Percentiles rank a stretch among this genome's conserved stretches.
phyloP scores from a whole-genome alignment of 2,329 filamentous ascomycete species.

The Escovopsis sp. region DNA sequence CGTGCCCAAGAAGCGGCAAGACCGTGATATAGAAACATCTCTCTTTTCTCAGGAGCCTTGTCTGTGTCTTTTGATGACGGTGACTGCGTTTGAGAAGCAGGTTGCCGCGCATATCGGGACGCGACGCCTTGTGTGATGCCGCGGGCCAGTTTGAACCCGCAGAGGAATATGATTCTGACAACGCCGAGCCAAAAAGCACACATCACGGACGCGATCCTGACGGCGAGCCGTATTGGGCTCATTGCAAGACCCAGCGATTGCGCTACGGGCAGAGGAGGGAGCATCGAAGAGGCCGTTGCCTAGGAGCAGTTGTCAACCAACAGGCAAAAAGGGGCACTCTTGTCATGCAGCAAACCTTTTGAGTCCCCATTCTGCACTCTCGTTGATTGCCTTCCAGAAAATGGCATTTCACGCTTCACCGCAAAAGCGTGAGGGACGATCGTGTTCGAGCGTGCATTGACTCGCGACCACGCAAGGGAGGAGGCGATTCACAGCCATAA shows the following conservation, averaged over 20 bases:
- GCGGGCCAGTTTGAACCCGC: conserved; percentile 41
- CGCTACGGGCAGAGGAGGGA: conserved; percentile 43
- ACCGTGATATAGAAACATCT: conserved; percentile 41
- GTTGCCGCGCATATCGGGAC: conserved; percentile 18
- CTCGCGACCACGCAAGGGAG: too few relatives aligned
- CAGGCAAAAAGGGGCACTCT: not conserved
- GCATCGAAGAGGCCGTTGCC: conserved; percentile 20
- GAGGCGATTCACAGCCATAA: too few relatives aligned
- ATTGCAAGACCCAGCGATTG: conserved; percentile 46
- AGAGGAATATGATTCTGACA: conserved; percentile 40
- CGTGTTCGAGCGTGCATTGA: too few relatives aligned
- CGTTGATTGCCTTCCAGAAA: too few relatives aligned
- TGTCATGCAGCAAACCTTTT: not conserved
- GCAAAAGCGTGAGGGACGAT: too few relatives aligned
- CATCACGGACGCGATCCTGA: conserved; percentile 38
- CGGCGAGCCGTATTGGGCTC: conserved; percentile 41
- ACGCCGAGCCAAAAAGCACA: conserved; percentile 37
- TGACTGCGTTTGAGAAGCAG: too few relatives aligned
- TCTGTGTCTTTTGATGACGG: conserved; percentile 27
- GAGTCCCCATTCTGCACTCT: too few relatives aligned
- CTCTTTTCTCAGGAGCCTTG: conserved; percentile 36
- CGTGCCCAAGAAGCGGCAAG: conserved; percentile 18
- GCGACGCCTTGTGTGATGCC: conserved; percentile 40
- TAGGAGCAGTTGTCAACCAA: too few relatives aligned
- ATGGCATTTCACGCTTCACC: too few relatives aligned